These are phyloP conservation scores for Macrophomina phaseolina DNA, from an alignment of 2,329 filamentous ascomycete genomes.

Conservation along the genomic window DNA sequence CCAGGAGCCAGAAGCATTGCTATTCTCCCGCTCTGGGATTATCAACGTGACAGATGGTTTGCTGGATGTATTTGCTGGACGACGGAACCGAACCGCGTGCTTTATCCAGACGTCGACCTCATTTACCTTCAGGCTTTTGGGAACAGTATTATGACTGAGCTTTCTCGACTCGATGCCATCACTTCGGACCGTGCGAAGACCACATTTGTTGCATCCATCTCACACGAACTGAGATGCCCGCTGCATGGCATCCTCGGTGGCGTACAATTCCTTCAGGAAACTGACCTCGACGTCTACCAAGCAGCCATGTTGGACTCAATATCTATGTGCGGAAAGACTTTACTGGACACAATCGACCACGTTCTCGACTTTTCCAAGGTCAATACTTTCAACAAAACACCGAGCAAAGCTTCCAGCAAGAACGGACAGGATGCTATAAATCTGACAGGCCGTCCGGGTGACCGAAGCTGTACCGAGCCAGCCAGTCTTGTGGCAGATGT, in stretches of 20 bases:
- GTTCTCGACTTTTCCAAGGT: constrained; percentile 50
- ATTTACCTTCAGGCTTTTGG: constrained; percentile 47
- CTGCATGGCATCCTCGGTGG: constrained; percentile 64
- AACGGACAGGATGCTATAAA: constrained; percentile 40
- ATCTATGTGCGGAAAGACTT: constrained; percentile 46
- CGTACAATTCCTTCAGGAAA: constrained; percentile 58
- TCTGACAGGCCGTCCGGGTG: constrained; percentile 33
- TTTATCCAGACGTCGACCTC: constrained; percentile 45
- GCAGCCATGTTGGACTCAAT: constrained; percentile 42
- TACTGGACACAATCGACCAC: constrained; percentile 51
- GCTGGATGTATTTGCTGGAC: constrained; percentile 47
- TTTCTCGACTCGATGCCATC: constrained; percentile 46
- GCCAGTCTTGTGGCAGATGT: constrained; percentile 34
- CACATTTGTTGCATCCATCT: constrained; percentile 65
- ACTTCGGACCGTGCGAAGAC: constrained; percentile 56
- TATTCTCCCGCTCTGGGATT: constrained; percentile 48
- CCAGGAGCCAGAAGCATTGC: constrained; percentile 46
- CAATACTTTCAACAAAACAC: constrained; percentile 40
- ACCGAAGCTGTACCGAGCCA: constrained; percentile 37
- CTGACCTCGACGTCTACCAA: constrained; percentile 33
- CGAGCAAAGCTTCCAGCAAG: constrained; percentile 38
- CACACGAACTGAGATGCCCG: constrained; percentile 66
- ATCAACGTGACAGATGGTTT: constrained; percentile 46
- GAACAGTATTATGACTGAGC: constrained; percentile 45
- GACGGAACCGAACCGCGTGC: constrained; percentile 44